Base-by-base conservation (phyloP, 1,284 basidiomycete genomes). In the Ceratobasidium sp. region DNA sequence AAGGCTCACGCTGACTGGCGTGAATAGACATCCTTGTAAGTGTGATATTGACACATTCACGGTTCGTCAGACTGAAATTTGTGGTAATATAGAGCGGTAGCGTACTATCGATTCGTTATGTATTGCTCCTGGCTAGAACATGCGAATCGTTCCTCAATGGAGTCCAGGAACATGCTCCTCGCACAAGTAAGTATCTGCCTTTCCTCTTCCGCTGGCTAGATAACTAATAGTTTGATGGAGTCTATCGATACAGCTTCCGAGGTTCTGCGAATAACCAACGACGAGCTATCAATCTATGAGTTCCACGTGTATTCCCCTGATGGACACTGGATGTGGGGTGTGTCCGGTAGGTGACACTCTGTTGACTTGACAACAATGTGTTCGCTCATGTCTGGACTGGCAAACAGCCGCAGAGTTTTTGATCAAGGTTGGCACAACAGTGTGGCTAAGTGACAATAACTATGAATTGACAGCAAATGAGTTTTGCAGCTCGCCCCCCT, bases 51-150 rank as follows among this genome's bases (percentile, higher is more conserved):
- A 26, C 61, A 13, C 11, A 71, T 42, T 26, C 35, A 10, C 61
- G 51, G 7, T 42, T 7, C 23, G 7, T 23, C 7, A 37, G 8
- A 8, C 5, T 33, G 20, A 76, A 80, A 85, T 53, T 84, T 26
- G 45, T 56, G 64, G 49, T 28, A 37, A 53, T 60, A 0, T 77
- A 94, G 92, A 86, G 86, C 92, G 51, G 89, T 91, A 71, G 89
- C 86, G 66, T 94, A 94, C 80, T 92, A 91, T 33, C 87, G 93
- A 20, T 87, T 94, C 8, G 93, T 94, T 53, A 93, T 94, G 91
- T 93, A 89, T 81, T 94, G 93, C 0, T 94, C 94, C 80, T 92
- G 92, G 1, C 94, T 94, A 84, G 93, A 94, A 80, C 90, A 94
- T 79, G 92, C 92, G 0, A 93, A 90, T 82, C 88, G 90, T 78